A percentile compares a stretch with the other conserved stretches of the same genome.
phyloP scores from a whole-genome alignment of 1,139 yeast species.

The Taphrina confusa region DNA sequence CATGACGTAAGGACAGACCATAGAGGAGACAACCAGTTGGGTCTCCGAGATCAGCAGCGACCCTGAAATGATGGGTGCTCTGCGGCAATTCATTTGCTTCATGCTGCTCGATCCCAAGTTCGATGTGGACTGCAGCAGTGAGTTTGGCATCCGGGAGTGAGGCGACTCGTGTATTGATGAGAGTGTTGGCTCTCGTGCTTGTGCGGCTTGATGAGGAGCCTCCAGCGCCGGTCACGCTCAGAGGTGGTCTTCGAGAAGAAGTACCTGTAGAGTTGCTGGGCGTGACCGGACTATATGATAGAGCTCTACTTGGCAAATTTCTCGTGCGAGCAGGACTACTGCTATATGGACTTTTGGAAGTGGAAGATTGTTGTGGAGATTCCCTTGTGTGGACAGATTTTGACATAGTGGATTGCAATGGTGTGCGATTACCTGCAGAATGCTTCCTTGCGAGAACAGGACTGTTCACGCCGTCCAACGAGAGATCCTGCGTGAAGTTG shows the following conservation, averaged over 20 bases:
- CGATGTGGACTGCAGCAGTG: conserved; percentile 51
- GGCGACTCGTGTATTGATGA: conserved; percentile 18
- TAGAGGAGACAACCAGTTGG: conserved; percentile 71
- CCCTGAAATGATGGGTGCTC: conserved; percentile 67
- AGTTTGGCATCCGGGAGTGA: conserved; percentile 35
- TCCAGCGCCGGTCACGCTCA: not conserved
- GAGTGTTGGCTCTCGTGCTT: not conserved
- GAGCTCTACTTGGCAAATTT: not conserved
- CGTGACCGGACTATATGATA: not conserved
- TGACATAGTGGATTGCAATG: no score
- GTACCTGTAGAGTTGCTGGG: not conserved
- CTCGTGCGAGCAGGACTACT: not conserved
- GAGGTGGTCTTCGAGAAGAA: not conserved
- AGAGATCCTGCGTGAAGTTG: no score
- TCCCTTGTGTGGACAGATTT: no score
- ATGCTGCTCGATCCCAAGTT: conserved; percentile 58
- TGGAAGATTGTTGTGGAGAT: not conserved
- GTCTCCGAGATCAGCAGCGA: conserved; percentile 62
- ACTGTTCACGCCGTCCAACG: no score
- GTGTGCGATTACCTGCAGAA: no score
- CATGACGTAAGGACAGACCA: conserved; percentile 67
- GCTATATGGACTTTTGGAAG: not conserved
- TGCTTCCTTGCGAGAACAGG: no score
- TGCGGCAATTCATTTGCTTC: conserved; percentile 64
- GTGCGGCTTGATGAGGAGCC: not conserved